A percentile compares a stretch with the other conserved stretches of the same genome.
Evolutionary conservation across 1,139 yeast species (phyloP).

Genomic region (Yamadazyma diddensiae): DNA sequence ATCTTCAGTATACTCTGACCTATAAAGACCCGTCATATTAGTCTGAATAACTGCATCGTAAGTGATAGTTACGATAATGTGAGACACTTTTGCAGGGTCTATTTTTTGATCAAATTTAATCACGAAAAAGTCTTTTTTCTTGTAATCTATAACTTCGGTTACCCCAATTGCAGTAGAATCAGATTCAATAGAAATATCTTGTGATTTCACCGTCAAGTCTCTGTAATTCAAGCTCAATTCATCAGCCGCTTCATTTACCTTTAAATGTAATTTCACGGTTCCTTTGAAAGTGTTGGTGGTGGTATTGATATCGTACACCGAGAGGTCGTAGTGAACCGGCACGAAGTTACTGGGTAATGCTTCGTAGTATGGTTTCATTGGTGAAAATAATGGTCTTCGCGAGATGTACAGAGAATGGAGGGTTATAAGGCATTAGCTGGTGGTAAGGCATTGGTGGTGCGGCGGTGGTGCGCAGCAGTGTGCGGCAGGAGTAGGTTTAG

Average conservation of each 20-base stretch:
- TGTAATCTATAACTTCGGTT: conserved; percentile 19
- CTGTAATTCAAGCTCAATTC: conserved; percentile 44
- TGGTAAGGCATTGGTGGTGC: too few species aligned
- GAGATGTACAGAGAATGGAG: too few species aligned
- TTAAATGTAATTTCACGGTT: conserved; percentile 35
- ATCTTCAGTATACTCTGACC: conserved; percentile 64
- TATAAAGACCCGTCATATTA: conserved; percentile 75
- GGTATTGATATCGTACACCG: conserved; percentile 35
- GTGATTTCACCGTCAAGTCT: conserved; percentile 24
- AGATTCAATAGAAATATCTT: conserved; percentile 13
- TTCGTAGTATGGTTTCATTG: conserved; percentile 32
- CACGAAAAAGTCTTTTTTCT: conserved; percentile 26
- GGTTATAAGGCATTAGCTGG: too few species aligned
- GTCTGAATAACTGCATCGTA: conserved; percentile 52
- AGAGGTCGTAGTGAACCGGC: conserved; percentile 45
- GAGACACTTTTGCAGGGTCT: conserved; percentile 9
- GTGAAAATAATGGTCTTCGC: too few species aligned
- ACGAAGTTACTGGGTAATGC: conserved; percentile 42
- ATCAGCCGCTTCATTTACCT: conserved; percentile 28
- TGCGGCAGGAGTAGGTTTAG: too few species aligned
- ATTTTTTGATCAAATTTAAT: conserved; percentile 19
- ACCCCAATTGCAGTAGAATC: conserved; percentile 11
- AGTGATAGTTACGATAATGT: conserved; percentile 29
- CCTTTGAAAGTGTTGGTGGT: conserved; percentile 37
- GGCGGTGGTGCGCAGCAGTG: too few species aligned